These are phyloP conservation scores for Berberis vulgaris DNA, from an alignment of 164 flowering plant species.

Conservation along the genomic window DNA sequence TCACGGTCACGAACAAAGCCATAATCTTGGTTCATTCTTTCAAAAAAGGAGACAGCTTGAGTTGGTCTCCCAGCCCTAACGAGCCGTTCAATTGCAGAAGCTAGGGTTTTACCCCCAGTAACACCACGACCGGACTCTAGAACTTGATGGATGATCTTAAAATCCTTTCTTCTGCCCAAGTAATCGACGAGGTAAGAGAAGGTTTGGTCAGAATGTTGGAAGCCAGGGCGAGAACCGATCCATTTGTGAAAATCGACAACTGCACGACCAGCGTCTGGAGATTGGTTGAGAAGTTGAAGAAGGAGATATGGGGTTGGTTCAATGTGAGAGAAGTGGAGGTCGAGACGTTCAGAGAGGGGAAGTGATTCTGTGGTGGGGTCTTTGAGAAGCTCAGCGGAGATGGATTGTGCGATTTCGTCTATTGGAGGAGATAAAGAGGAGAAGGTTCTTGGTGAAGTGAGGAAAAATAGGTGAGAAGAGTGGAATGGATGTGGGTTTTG, in stretches of 20 bases:
- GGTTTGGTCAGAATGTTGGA: slow-evolving; percentile 44
- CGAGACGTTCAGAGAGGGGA: slow-evolving; percentile 46
- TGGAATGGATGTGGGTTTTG: neutral
- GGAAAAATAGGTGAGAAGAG: slow-evolving; percentile 2
- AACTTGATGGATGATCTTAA: slow-evolving; percentile 56
- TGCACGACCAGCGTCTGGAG: slow-evolving; percentile 68
- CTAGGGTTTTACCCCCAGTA: slow-evolving; percentile 37
- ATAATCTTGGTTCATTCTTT: slow-evolving; percentile 66
- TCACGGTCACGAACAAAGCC: slow-evolving; percentile 50
- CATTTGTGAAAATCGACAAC: slow-evolving; percentile 56
- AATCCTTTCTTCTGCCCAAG: slow-evolving; percentile 84
- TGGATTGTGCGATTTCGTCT: slow-evolving; percentile 30
- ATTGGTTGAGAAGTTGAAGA: slow-evolving; percentile 41
- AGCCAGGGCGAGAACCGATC: slow-evolving; percentile 36
- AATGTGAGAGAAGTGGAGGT: slow-evolving; percentile 59
- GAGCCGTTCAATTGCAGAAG: slow-evolving; percentile 40
- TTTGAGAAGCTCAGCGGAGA: slow-evolving; percentile 59
- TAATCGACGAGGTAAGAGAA: slow-evolving; percentile 50
- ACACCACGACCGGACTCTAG: slow-evolving; percentile 30
- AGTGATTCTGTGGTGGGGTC: slow-evolving; percentile 32
- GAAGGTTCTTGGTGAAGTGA: neutral
- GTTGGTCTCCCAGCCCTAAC: slow-evolving; percentile 69
- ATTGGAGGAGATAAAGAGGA: neutral
- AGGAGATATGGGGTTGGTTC: slow-evolving; percentile 35
- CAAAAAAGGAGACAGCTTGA: slow-evolving; percentile 57